A percentile compares a stretch with the other conserved stretches of the same genome.
These are phyloP conservation scores for Pythium angustatum DNA, from an alignment of 352 stramenopile species.

Conservation along the genomic window DNA sequence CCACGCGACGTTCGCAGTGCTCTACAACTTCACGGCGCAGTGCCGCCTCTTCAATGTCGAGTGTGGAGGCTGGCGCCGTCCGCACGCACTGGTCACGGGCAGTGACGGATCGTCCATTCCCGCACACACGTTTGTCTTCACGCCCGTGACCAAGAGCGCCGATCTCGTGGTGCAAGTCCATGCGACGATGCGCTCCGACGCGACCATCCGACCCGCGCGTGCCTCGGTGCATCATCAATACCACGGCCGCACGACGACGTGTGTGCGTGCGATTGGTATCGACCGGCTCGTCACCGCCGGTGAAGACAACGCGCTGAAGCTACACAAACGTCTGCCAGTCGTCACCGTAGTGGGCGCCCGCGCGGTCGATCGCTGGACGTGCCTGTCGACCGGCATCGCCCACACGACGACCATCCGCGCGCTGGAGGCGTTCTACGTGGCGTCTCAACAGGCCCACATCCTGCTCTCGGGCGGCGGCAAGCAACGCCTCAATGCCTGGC, in stretches of 20 bases:
- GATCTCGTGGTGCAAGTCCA: slow-evolving; percentile 71
- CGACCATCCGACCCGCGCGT: slow-evolving; percentile 6
- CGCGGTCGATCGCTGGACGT: slow-evolving; percentile 34
- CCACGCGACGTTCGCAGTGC: slow-evolving; percentile 64
- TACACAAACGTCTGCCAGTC: slow-evolving; percentile 44
- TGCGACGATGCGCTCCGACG: slow-evolving; percentile 33
- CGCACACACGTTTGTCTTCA: slow-evolving; percentile 70
- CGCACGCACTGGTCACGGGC: slow-evolving; percentile 51
- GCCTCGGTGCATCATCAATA: slow-evolving; percentile 66
- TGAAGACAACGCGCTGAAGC: slow-evolving; percentile 84
- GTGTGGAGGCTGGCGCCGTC: slow-evolving; percentile 82
- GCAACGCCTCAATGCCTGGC: slow-evolving; percentile 78
- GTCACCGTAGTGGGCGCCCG: background rate
- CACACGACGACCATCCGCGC: slow-evolving; percentile 85
- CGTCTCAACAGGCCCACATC: slow-evolving; percentile 36
- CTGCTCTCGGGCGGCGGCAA: slow-evolving; percentile 80
- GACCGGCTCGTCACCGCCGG: slow-evolving; percentile 62
- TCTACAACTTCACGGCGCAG: slow-evolving; percentile 74
- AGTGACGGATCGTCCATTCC: slow-evolving; percentile 31
- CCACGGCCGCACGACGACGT: slow-evolving; percentile 79
- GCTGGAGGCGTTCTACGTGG: slow-evolving; percentile 48
- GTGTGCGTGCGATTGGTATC: slow-evolving; percentile 44
- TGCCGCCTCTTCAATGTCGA: slow-evolving; percentile 78
- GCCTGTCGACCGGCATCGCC: slow-evolving; percentile 56
- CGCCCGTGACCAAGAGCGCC: slow-evolving; percentile 47